Percentiles rank a stretch among this genome's conserved stretches.
Conservation (phyloP, 2,329 filamentous ascomycete species). For the Penicillium sclerotigenum region DNA sequence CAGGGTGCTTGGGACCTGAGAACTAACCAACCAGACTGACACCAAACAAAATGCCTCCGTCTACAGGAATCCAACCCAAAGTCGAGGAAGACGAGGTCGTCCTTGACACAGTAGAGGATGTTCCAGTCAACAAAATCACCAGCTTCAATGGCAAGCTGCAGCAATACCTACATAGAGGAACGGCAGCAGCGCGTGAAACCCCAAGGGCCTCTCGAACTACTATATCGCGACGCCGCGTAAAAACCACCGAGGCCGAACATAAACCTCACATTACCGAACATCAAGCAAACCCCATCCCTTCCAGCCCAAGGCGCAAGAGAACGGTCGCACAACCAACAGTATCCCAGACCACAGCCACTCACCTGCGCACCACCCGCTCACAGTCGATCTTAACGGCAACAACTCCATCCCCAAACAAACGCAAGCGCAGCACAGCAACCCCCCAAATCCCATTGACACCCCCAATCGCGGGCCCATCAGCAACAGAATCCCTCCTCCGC, state of each 20-base stretch:
- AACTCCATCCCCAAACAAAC: not conserved
- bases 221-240: not conserved
- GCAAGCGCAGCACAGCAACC: conserved; percentile 11
- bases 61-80: not conserved
- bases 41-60: conserved; percentile 3
- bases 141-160: conserved; percentile 39
- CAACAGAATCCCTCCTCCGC: conserved; percentile 37
- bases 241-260: not conserved
- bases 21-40: conserved; percentile 4
- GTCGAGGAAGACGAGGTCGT: conserved; percentile 12
- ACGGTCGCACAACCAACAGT: not conserved
- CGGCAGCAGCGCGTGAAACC: not conserved
- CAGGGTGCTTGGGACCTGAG: not conserved
- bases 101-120: conserved; percentile 14
- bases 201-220: not conserved
- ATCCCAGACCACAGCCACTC: conserved; percentile 13
- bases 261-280: not conserved
- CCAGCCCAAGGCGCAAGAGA: conserved; percentile 19
- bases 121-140: conserved; percentile 34
- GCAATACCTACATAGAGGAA: conserved; percentile 30
- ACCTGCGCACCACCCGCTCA: conserved; percentile 14
- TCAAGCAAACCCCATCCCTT: not conserved
- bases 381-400: conserved; percentile 5
- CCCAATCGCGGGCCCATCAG: conserved; percentile 16
- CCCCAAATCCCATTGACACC: conserved; percentile 6